Percentiles rank a stretch among this genome's conserved stretches.
phyloP scores from a whole-genome alignment of 352 stramenopile genomes.

The Albugo candida region DNA sequence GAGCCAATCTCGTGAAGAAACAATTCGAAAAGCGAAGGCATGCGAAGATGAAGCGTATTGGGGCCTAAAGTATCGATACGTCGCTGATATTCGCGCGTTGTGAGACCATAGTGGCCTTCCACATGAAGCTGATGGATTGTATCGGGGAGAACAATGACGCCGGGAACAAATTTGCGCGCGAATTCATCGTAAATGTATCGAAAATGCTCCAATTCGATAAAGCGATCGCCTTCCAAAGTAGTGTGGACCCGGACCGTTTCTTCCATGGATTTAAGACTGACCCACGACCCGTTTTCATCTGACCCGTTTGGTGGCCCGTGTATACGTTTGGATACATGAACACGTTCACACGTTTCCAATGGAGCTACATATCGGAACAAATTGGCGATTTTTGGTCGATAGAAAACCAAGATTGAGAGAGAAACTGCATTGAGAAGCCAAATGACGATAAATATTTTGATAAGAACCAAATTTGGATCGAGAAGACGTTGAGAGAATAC shows the following conservation, averaged over 20 bases:
- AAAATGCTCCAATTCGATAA: slow-evolving; percentile 23
- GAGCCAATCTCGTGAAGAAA: slow-evolving; percentile 44
- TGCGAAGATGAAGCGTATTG: slow-evolving; percentile 42
- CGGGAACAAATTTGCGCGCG: slow-evolving; percentile 11
- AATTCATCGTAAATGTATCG: slow-evolving; percentile 21
- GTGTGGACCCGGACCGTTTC: slow-evolving; percentile 25
- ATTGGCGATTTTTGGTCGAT: slow-evolving; percentile 24
- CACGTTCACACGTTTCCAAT: slow-evolving; percentile 22
- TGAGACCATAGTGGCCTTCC: slow-evolving; percentile 23
- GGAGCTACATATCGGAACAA: slow-evolving; percentile 25
- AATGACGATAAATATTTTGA: slow-evolving; percentile 31
- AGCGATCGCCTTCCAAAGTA: slow-evolving; percentile 18
- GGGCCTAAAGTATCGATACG: slow-evolving; percentile 27
- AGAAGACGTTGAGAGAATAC: slow-evolving; percentile 27
- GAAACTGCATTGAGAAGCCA: slow-evolving; percentile 36
- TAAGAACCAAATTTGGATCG: slow-evolving; percentile 19
- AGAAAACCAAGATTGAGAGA: slow-evolving; percentile 24
- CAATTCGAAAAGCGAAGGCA: slow-evolving; percentile 28
- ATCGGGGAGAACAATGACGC: slow-evolving; percentile 20
- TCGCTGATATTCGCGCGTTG: slow-evolving; percentile 14
- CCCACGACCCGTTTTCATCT: slow-evolving; percentile 15
- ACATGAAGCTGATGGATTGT: slow-evolving; percentile 26
- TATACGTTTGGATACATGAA: slow-evolving; percentile 27
- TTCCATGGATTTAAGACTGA: slow-evolving; percentile 24
- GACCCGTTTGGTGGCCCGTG: neutral